Conservation (phyloP, 495 filamentous ascomycete genomes). For the Amniculicola lignicola region DNA sequence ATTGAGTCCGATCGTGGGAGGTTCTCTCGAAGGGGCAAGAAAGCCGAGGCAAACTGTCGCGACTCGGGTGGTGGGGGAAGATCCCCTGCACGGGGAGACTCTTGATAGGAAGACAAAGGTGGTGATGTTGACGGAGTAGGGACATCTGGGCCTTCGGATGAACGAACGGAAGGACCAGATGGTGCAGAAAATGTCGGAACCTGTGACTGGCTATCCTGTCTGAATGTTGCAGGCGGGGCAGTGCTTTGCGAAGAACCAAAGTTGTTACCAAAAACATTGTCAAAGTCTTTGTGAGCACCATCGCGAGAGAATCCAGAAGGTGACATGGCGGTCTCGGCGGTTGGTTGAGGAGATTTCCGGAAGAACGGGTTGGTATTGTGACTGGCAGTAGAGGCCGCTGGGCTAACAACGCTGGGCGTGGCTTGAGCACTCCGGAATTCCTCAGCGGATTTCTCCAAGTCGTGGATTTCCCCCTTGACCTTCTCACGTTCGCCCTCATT, state of each 20-base stretch:
- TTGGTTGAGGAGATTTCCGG: conserved; percentile 63
- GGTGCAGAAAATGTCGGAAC: conserved; percentile 45
- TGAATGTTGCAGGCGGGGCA: conserved; percentile 58
- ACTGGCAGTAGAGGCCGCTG: conserved; percentile 69
- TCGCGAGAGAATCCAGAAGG: conserved; percentile 52
- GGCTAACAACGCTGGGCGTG: conserved; percentile 55
- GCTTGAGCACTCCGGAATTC: conserved; percentile 31
- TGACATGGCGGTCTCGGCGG: conserved; percentile 59
- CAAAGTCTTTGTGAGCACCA: conserved; percentile 66
- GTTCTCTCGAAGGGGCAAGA: conserved; percentile 59
- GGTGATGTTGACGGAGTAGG: conserved; percentile 64
- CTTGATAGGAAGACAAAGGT: conserved; percentile 50
- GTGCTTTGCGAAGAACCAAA: conserved; percentile 49
- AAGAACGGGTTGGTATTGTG: conserved; percentile 89
- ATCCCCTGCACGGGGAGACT: conserved; percentile 53
- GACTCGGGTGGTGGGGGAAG: conserved; percentile 63
- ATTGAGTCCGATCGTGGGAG: conserved; percentile 61
- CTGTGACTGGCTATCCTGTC: conserved; percentile 51
- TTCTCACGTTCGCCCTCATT: conserved; percentile 84
- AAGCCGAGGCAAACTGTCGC: conserved; percentile 68
- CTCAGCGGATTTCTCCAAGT: conserved; percentile 47
- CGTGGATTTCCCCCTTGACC: conserved; percentile 71
- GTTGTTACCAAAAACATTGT: conserved; percentile 83
- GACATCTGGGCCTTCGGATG: conserved; percentile 42
- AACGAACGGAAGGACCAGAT: conserved; percentile 52